Base-by-base conservation (phyloP, 169 alveolate species). In the Plasmodium blacklocki region DNA sequence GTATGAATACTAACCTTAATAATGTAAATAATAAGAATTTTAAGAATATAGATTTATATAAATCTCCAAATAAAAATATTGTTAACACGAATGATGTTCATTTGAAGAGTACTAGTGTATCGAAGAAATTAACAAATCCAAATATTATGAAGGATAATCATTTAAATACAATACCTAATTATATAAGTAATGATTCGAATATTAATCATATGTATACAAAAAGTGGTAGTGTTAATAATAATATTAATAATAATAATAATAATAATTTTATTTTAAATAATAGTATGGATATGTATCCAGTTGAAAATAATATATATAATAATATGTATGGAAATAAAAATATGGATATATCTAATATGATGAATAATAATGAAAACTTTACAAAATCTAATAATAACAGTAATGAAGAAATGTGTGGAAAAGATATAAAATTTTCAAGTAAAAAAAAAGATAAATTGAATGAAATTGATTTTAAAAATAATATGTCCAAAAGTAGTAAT, bases 391-490 rank as follows among this genome's bases (percentile, higher is more conserved):
- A 18, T 50, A 66, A 7, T 43, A 52, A 45, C 19, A 78, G 32
- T 32, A 63, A 45, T 78, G 89, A 78, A 45, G 89, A 78, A 19
- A 14, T 70, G 7, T 56, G 64, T 29, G 43, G 66, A 72, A 68
- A 83, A 11, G 91, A 83, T 56, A 19, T 68, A 54, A 68, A 83
- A 68, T 2, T 32, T 43, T 8, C 62, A 12, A 12, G 45, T n/a
- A 83, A 83, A 56, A 80, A 80, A 49, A 78, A 78, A 72, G 91
- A 83, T 18, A 83, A 68, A 43, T 39, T 68, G 21, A 67, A 1
- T n/a, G 91, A 68, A 5, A 23, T 50, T 43, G 85, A 83, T 18
- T 83, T 83, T 83, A 83, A 83, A 49, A 29, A 15, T 26, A 83
- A 26, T 50, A 68, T 73, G 1, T 68, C 47, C 12, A 54, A 56